These are phyloP conservation scores for Phlebopus sp. DNA, from an alignment of 1,284 basidiomycete species.

Conservation along the genomic window DNA sequence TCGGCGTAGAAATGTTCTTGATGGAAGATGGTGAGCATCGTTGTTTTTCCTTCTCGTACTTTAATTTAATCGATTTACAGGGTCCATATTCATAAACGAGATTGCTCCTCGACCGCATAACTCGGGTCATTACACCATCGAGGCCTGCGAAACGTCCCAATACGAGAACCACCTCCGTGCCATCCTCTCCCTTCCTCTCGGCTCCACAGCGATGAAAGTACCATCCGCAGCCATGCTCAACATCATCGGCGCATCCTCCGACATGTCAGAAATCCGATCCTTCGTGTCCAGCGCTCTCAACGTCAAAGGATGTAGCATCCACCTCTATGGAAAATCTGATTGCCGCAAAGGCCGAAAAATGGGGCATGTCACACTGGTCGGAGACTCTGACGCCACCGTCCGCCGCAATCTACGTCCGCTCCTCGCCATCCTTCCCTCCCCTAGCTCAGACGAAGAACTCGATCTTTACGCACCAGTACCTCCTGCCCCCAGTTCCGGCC, in stretches of 20 bases:
- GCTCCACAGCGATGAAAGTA: slow-evolving; percentile 86
- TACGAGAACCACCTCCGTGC: slow-evolving; percentile 98
- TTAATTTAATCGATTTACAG: slow-evolving; percentile 38
- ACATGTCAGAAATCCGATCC: slow-evolving; percentile 58
- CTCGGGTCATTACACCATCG: slow-evolving; percentile 99
- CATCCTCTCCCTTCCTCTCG: slow-evolving; percentile 90
- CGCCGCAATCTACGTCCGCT: slow-evolving; percentile 68
- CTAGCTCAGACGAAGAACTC: slow-evolving; percentile 47
- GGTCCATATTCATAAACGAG: slow-evolving; percentile 87
- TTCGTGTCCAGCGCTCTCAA: slow-evolving; percentile 57
- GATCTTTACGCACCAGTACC: slow-evolving; percentile 53
- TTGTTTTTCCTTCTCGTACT: neutral
- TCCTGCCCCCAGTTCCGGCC: slow-evolving; percentile 43
- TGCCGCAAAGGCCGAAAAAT: slow-evolving; percentile 93
- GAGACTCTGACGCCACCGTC: slow-evolving; percentile 77
- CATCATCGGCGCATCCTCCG: slow-evolving; percentile 76
- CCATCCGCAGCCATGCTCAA: slow-evolving; percentile 94
- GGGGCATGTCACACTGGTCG: slow-evolving; percentile 95
- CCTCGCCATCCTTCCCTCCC: slow-evolving; percentile 60
- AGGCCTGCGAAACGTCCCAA: slow-evolving; percentile 94
- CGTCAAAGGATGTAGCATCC: slow-evolving; percentile 78
- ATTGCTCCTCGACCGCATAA: slow-evolving; percentile 99
- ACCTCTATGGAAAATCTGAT: slow-evolving; percentile 93
- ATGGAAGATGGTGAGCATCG: slow-evolving; percentile 72
- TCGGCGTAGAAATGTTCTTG: slow-evolving; percentile 98